phyloP scores from a whole-genome alignment of 2,329 filamentous ascomycete species.

The Microcyclospora pomicola region DNA sequence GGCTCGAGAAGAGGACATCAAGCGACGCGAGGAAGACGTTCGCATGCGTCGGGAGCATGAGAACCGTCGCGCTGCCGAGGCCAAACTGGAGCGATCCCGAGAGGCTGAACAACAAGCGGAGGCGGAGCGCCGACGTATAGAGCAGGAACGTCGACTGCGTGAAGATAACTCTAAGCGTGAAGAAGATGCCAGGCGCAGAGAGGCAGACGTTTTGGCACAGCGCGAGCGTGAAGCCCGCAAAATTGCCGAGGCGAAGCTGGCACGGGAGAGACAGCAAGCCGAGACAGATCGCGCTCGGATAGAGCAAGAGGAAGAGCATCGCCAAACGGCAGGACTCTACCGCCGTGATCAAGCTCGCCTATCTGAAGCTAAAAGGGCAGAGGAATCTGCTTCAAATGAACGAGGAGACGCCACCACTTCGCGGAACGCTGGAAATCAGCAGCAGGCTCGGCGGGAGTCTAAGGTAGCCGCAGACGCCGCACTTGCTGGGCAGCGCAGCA shows the following conservation, averaged over 20 bases:
- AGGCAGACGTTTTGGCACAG: not conserved
- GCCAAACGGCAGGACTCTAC: slow-evolving; percentile 10
- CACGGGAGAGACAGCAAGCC: slow-evolving; percentile 8
- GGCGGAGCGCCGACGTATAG: slow-evolving; percentile 1
- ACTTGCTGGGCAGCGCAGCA: slow-evolving; percentile 5
- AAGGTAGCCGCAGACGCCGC: not conserved
- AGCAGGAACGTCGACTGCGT: slow-evolving; percentile 4
- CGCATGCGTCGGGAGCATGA: slow-evolving; percentile 15
- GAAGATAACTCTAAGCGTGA: slow-evolving; percentile 1
- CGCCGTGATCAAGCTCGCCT: slow-evolving; percentile 15
- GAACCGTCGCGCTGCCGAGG: slow-evolving; percentile 10
- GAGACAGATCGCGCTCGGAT: slow-evolving; percentile 7
- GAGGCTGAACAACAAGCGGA: slow-evolving; percentile 1
- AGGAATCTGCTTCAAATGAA: not conserved
- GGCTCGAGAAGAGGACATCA: slow-evolving; percentile 10
- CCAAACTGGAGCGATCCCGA: slow-evolving; percentile 1
- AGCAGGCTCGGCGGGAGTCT: not conserved
- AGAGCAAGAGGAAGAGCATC: slow-evolving; percentile 3
- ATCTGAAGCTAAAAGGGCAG: slow-evolving; percentile 5
- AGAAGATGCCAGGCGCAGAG: not conserved
- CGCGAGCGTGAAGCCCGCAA: not conserved
- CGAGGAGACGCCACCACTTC: too few species aligned
- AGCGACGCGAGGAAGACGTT: slow-evolving; percentile 14
- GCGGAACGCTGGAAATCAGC: not conserved
- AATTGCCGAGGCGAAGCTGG: slow-evolving; percentile 8